Evolutionary conservation across 2,329 filamentous ascomycete genomes (phyloP), one percentile per base, ranked within the genome.

Genomic region (Neofusicoccum cordaticola): DNA sequence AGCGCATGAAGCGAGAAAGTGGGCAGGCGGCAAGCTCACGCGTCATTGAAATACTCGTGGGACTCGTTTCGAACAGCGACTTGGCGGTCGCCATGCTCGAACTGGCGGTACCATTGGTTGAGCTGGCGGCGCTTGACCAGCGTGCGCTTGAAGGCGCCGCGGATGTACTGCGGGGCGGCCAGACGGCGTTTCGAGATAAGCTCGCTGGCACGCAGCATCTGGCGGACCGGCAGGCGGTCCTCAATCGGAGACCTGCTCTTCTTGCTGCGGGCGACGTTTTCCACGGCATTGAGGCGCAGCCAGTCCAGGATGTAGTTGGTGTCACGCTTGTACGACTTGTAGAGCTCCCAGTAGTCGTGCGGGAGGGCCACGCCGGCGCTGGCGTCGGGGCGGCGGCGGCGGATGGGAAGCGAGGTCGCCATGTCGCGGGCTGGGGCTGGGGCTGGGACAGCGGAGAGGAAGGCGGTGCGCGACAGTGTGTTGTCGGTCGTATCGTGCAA

Each of bases 261-360:
- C n/a, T 47, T 60, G 31, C 11, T 15, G 56, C 56, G 56, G 31
- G 41, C 27, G 11, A 12, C 56, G 12, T 35, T 35, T 4, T 60
- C 56, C 4, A 47, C 41, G 15, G 56, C 50, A 12, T 52, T 45
- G 27, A 45, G 15, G 9, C 56, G 56, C 31, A 60, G 41, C 56
- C 56, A 60, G 2, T 60, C 56, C 11, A 60, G 56, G 4, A 60
- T 27, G 31, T 37, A 60, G n/a, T 41, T 41, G 4, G 56, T 60
- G 42, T 60, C 56, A 11, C 42, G 41, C 27, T 60, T 60, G 56
- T 35, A 60, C 9, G 56, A 60, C 42, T 60, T 60, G 56, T 60
- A 60, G 13, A 60, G 42, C 31, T 35, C 27, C 56, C 56, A 60
- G 22, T 47, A 60, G 27, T 48, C 56, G n/a, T 41, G 15, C 9